Evolutionary conservation across 106 monocot genomes (phyloP), one percentile per base, ranked within the genome.

Genomic region (Dendrobium officinale): DNA sequence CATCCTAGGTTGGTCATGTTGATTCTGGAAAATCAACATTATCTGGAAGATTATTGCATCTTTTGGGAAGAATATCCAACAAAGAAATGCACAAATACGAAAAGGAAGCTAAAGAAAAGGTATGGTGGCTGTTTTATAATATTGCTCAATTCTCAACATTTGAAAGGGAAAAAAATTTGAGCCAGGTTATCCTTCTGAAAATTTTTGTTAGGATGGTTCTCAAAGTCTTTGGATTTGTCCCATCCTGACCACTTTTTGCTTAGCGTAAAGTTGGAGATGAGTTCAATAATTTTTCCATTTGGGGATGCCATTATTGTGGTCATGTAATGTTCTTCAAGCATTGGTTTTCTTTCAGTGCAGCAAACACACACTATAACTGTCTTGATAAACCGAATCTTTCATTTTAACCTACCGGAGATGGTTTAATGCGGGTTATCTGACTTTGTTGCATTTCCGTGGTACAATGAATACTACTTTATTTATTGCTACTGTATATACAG

Each of bases 1-100:
- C 55, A 9, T 80, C 47, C 20, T 83, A 97, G 96, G 93, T 93
- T 78, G 98, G 98, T 47, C 98, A 99, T 85, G 95, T 99, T 81
- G 98, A 99, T 86, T 99, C 98, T 78, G 98, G 98, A 77, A 99
- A 99, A 82, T 99, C 98, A 72, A 93, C 95, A 24, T 78, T 99
- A 83, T 99, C 86, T 40, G 95, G 92, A 19, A 92, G 89, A 83
- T 85, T 99, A 78, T 85, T 95, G 19, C 92, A 99, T 83, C 88
- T 93, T 81, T 51, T 93, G 85, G 95, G 94, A 22, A 70, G 84
- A 51, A 85, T 99, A 67, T 93, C 98, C 73, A 85, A 91, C 77
- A 99, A 95, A 75, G 87, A 95, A 75, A 95, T 99, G 92, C 92
- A 93, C 82, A 99, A 95, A 81, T 91, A 87, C 76, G 95, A 99